Evolutionary conservation across 2,329 filamentous ascomycete species (phyloP), one percentile per base, ranked within the genome.

Genomic region (Cercospora sp.): DNA sequence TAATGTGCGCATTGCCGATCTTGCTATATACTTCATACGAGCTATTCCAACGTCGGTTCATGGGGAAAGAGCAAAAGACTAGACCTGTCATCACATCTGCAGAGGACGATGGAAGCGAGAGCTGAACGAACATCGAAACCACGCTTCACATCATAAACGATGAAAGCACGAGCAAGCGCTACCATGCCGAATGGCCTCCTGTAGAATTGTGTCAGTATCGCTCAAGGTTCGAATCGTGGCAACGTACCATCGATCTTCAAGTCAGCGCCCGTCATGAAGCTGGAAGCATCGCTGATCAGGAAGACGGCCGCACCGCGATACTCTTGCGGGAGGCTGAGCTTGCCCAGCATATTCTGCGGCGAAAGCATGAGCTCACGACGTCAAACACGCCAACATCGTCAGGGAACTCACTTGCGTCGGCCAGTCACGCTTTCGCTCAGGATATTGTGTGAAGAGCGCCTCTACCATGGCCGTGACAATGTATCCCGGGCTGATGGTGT

Each of bases 381-480:
- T 18, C 16, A 48, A 61, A 12, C 4, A n/a, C 10, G 55, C 9
- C 20, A 13, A 20, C 13, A 45, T 53, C 13, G 42, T 4, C 12
- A 53, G 13, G 39, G 30, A 20, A 51, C 60, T 51, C 45, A 53
- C 60, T 80, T 94, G 89, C 74, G 86, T 90, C 16, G 91, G 87
- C 93, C 93, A 96, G 68, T 89, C 86, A n/a, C 77, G 75, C 65
- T 75, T 77, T 33, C 81, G 84, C 75, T 93, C 91, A 0, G 93
- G 93, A 72, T 87, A 91, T 70, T 90, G 85, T 71, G 89, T 85
- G 75, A 97, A 95, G 33, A 96, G 86, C 67, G 87, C 86, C 77
- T 92, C 87, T 1, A 94, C 91, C 93, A 97, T 96, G 23, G 90
- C 87, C 1, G 91, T 93, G 23, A 91, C 86, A 75, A 93, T 92